These are phyloP conservation scores for Monilinia polystroma DNA, from an alignment of 2,329 filamentous ascomycete species.

Conservation along the genomic window DNA sequence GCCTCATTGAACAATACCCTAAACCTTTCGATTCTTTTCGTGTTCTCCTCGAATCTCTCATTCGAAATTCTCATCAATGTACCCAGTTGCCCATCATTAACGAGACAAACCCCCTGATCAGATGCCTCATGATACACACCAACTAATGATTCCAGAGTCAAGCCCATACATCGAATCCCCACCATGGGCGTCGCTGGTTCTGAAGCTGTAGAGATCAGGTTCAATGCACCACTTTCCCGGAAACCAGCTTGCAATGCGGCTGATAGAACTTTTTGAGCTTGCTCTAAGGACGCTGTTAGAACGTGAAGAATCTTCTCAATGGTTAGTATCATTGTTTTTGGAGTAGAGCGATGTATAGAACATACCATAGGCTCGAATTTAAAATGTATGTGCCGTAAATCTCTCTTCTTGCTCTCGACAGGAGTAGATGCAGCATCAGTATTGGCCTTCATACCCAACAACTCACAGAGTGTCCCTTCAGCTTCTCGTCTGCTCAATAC, in stretches of 20 bases:
- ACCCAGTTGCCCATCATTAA: constrained; percentile 65
- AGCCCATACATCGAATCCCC: constrained; percentile 78
- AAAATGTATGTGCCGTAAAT: constrained; percentile 67
- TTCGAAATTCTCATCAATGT: constrained; percentile 70
- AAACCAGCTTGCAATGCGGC: constrained; percentile 82
- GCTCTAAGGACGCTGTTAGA: constrained; percentile 68
- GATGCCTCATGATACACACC: constrained; percentile 51
- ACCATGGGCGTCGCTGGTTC: constrained; percentile 65
- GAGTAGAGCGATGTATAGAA: neutral
- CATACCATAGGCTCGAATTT: constrained; percentile 94
- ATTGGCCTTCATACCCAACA: constrained; percentile 46
- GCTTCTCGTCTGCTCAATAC: constrained; percentile 26
- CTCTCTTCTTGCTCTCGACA: neutral
- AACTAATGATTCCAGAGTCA: constrained; percentile 79
- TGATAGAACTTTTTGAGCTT: constrained; percentile 73
- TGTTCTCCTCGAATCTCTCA: constrained; percentile 69
- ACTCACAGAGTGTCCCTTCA: constrained; percentile 34
- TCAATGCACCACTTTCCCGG: constrained; percentile 83
- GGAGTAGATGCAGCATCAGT: constrained; percentile 22
- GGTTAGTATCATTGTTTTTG: neutral
- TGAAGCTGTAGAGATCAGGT: constrained; percentile 47
- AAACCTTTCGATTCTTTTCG: constrained; percentile 66
- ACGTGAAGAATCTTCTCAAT: constrained; percentile 77
- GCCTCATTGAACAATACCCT: constrained; percentile 43
- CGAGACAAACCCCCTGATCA: constrained; percentile 49